Evolutionary conservation across 495 filamentous ascomycete species (phyloP), one percentile per base, ranked within the genome.

Genomic region (Xylaria cubensis): DNA sequence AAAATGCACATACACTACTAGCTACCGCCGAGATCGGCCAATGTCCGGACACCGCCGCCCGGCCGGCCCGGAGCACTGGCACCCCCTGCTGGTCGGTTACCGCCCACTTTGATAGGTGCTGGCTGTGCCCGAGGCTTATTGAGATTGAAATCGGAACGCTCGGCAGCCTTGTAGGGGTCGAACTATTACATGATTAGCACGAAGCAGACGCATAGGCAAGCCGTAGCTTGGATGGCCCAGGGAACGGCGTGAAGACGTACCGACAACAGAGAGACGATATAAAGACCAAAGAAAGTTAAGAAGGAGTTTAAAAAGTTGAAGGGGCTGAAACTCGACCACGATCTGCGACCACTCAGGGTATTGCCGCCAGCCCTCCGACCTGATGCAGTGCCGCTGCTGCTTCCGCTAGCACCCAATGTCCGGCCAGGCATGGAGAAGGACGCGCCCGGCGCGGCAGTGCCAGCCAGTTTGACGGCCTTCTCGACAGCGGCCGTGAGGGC

Each of bases 401-500:
- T 65, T 10, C 68, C 59, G 19, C 50, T 48, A 53, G 76, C 77
- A 19, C 82, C 82, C 12, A 84, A 72, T 36, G 81, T 78, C 59
- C 82, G 74, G 50, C 80, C 83, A 21, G 81, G 74, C 41, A 80
- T 78, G 29, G 79, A 71, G 67, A 88, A 83, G 62, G 83, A 80
- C 71, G 82, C 74, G 21, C 87, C 89, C 3, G 77, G 75, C 2
- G 80, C 83, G 32, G 82, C 86, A 0, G 79, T 74, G n/a, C 83
- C 82, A 3, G 86, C 88, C 12, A 87, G 80, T 70, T 86, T 85
- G 34, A 89, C 91, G 59, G 95, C 91, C 80, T 92, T 91, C 72
- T 91, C 90, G 73, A 98, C 90, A 1, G 91, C 92, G 64, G 90
- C 85, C 73, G 89, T 91, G 24, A 99, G 88, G 71, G 90, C 89